Percentiles rank a stretch among this genome's conserved stretches.
Conservation (phyloP, 202 grass and related monocot genomes). For the Bolboschoenoplectus hybrid region DNA sequence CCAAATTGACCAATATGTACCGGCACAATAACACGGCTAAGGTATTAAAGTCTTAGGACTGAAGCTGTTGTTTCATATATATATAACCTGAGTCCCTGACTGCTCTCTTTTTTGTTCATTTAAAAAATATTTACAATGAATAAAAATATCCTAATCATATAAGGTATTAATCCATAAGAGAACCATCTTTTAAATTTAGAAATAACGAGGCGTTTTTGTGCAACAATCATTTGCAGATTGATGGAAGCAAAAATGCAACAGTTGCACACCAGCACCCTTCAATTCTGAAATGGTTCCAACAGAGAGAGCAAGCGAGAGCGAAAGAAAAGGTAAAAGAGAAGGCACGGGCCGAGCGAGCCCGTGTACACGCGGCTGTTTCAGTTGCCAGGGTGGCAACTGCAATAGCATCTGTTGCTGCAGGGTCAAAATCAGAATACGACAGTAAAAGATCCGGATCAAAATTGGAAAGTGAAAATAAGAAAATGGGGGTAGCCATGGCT, state of each 20-base stretch:
- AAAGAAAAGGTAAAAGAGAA: constrained; percentile 72
- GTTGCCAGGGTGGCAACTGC: constrained; percentile 75
- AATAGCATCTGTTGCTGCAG: constrained; percentile 61
- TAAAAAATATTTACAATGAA: neutral
- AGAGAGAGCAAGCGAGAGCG: constrained; percentile 54
- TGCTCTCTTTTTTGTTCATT: neutral
- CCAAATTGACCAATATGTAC: neutral
- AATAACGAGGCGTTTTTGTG: neutral
- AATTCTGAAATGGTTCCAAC: constrained; percentile 78
- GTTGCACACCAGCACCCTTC: constrained; percentile 38
- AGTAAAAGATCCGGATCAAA: neutral
- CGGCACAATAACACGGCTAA: neutral
- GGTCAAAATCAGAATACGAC: constrained; percentile 44
- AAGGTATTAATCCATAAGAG: constrained; percentile 7
- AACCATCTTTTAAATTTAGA: neutral
- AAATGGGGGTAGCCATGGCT: constrained; percentile 73
- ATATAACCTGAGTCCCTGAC: neutral
- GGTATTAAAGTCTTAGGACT: neutral
- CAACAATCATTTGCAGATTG: constrained; percentile 40
- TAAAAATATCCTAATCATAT: neutral
- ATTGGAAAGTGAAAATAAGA: constrained; percentile 38
- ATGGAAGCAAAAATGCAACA: constrained; percentile 48
- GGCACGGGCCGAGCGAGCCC: constrained; percentile 63
- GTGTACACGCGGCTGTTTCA: constrained; percentile 66
- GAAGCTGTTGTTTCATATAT: neutral